Percentiles rank a stretch among this genome's conserved stretches.
Evolutionary conservation across 2,329 filamentous ascomycete species (phyloP).

Genomic region (Beauveria brongniartii): DNA sequence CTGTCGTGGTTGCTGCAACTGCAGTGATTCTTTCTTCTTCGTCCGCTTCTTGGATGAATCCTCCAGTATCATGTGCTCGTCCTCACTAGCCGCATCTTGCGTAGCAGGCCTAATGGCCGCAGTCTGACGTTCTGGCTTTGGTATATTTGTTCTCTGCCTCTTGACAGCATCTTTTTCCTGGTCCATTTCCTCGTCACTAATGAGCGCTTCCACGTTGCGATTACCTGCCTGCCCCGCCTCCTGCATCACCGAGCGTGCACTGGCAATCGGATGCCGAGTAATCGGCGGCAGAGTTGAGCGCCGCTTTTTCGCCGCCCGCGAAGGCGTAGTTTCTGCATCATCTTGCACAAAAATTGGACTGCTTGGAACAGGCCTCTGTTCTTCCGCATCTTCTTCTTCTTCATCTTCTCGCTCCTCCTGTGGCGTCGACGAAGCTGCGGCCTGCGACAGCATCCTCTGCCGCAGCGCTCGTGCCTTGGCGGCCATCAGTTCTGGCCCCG

Average conservation of each 20-base stretch:
- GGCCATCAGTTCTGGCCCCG: conserved; percentile 11
- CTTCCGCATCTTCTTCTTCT: neutral
- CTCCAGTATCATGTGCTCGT: neutral
- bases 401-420: neutral
- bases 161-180: neutral
- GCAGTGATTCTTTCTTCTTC: neutral
- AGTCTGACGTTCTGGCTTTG: neutral
- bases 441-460: conserved; percentile 16
- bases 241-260: neutral
- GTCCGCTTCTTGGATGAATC: neutral
- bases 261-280: neutral
- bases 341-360: conserved; percentile 1
- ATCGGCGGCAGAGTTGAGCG: neutral
- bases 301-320: neutral
- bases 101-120: neutral
- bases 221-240: neutral
- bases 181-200: neutral
- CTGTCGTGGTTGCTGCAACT: neutral
- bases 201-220: neutral
- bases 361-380: neutral
- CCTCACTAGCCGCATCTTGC: neutral
- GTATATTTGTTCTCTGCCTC: neutral
- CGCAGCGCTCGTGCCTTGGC: conserved; percentile 15
- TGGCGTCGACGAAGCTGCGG: neutral
- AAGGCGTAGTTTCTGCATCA: neutral